Base-by-base conservation (phyloP, 1,284 basidiomycete genomes). In the Takashimella tepidaria region DNA sequence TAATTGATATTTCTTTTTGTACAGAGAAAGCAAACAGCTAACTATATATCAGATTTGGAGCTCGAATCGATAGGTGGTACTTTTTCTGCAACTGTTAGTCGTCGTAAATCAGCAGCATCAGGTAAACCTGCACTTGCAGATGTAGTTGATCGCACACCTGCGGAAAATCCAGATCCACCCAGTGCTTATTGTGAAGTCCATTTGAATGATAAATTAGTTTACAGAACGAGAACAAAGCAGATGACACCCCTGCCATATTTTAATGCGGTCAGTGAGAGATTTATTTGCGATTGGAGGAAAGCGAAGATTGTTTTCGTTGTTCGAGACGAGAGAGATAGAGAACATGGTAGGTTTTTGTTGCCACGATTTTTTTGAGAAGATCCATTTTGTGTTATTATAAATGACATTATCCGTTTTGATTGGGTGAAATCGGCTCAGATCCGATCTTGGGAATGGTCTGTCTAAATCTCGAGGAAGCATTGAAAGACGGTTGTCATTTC, bases 261-360 rank as follows among this genome's bases (percentile, higher is more conserved):
- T 64, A 78, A 79, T 55, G 77, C 77, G 2, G 66, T 73, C n/a
- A 74, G 74, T 43, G 78, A 79, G 59, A 59, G 77, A 21, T 78
- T 77, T 50, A 60, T 78, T n/a, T 57, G 76, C 20, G 77, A 79
- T 64, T 79, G 77, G 77, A 66, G 68, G 8, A 61, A 69, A 26
- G 72, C 74, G n/a, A 68, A 70, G 47, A 61, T 79, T 48, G 67
- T 70, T 23, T 68, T 79, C 50, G 77, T 78, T 0, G 67, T 79
- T 6, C 59, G 74, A 44, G 76, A 79, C 53, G 72, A 74, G 54
- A 56, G 75, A 24, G 69, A 76, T 56, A 55, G 74, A 42, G 76
- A 77, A 56, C 73, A 74, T 59, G 73, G 72, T 62, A 51, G n/a
- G 56, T 46, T 20, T 12, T 44, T 37, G 44, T 55, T 62, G 51